Evolutionary conservation across 2,329 filamentous ascomycete genomes (phyloP).

Genomic region (Alternaria viburni): DNA sequence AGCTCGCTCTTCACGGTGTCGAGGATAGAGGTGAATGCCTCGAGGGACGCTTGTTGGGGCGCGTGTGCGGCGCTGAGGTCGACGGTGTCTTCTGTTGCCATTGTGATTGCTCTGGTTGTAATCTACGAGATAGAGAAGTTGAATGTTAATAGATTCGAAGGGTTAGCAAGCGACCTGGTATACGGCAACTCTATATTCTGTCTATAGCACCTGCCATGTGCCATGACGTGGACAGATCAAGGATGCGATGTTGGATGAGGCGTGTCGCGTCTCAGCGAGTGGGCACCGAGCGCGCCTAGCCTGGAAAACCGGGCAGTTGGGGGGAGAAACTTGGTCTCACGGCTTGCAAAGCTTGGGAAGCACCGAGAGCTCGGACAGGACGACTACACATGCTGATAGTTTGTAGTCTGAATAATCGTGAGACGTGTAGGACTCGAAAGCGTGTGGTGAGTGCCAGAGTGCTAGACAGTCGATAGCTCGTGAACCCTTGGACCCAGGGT

Average conservation of each 20-base stretch:
- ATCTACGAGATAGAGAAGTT: background rate
- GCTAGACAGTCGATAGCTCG: background rate
- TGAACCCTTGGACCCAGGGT: background rate
- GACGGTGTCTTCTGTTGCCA: conserved; percentile 48
- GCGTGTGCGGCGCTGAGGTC: conserved; percentile 39
- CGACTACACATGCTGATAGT: too few species aligned
- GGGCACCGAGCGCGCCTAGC: background rate
- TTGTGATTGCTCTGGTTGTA: conserved; percentile 11
- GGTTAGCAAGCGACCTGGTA: background rate
- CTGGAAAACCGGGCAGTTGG: conserved; percentile 1
- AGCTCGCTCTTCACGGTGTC: conserved; percentile 41
- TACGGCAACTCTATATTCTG: background rate
- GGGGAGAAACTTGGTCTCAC: background rate
- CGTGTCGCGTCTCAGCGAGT: conserved; percentile 6
- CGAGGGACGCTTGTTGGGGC: conserved; percentile 44
- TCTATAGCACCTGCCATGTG: background rate
- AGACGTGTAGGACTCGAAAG: background rate
- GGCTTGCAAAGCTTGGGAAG: background rate
- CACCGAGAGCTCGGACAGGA: background rate
- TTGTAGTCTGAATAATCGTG: background rate
- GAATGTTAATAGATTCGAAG: background rate
- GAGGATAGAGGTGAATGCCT: conserved; percentile 42
- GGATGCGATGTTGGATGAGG: conserved; percentile 4
- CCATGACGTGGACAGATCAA: conserved; percentile 11
- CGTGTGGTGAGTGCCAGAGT: background rate